Base-by-base conservation (phyloP, 1,284 basidiomycete genomes). In the Porodaedalea pini region DNA sequence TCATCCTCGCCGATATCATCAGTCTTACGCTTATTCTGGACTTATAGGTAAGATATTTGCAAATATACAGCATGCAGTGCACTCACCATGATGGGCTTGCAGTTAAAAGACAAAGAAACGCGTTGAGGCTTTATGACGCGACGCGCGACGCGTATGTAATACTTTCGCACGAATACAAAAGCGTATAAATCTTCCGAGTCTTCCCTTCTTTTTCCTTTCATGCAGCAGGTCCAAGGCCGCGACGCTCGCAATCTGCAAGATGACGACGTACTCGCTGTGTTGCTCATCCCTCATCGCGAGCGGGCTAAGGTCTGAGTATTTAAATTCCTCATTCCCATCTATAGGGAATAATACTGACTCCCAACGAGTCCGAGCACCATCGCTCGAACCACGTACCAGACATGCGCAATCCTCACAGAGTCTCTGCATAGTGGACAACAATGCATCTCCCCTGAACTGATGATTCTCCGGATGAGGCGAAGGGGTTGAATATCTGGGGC, bases 161-260 rank as follows among this genome's bases (percentile, higher is more conserved):
- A 8, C 10, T 7, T n/a, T 29, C 4, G 8, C 15, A 27, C 15
- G 27, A 31, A 27, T 25, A 19, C 10, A 25, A 27, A 4, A 31
- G 19, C 5, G 13, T 25, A 31, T 48, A 31, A 48, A 4, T 10
- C 31, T 15, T n/a, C 11, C 7, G 10, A 31, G 4, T 25, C n/a
- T 31, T 29, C n/a, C 25, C 8, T 48, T 15, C 13, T 31, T 27
- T n/a, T 29, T 27, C 15, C 27, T 5, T 29, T 31, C 45, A 4
- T 31, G 45, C 45, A 48, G 45, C 45, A 48, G 45, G 45, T 31
- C 45, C 45, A 48, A 48, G 27, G 45, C 45, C 45, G 45, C 45
- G 45, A 48, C n/a, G 25, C 45, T 48, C 45, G 45, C n/a, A 17
- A n/a, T 25, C 23, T 34, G 29, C 45, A 31, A 19, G 31, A 29